These are phyloP conservation scores for Clausena lansium DNA, from an alignment of 345 rosid genomes.

Conservation along the genomic window DNA sequence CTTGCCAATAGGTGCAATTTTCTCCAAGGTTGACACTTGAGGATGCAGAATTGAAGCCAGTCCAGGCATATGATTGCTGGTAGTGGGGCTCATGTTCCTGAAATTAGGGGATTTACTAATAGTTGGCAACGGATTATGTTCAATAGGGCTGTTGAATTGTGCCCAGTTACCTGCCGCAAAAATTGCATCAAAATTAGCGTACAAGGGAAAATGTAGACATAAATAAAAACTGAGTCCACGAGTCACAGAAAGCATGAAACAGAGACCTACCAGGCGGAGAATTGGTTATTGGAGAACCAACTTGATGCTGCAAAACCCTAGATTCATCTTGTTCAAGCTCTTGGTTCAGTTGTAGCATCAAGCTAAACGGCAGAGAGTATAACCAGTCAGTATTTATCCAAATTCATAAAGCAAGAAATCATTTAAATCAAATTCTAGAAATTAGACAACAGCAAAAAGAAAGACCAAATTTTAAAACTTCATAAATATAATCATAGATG, in stretches of 20 bases:
- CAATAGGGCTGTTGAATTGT: conserved; percentile 54
- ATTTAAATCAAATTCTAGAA: not conserved
- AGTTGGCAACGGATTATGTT: conserved; percentile 43
- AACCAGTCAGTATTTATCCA: not conserved
- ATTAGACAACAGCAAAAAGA: not conserved
- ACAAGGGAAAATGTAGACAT: conserved; percentile 5
- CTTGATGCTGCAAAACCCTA: conserved; percentile 41
- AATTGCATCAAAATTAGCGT: conserved; percentile 11
- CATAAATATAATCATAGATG: not conserved
- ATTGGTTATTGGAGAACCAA: conserved; percentile 51
- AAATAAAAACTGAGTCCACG: not conserved
- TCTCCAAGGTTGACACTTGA: conserved; percentile 37
- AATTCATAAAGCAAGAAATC: not conserved
- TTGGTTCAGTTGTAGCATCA: conserved; percentile 59
- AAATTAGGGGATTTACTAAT: conserved; percentile 44
- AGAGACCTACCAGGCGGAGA: conserved; percentile 49
- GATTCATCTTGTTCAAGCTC: conserved; percentile 68
- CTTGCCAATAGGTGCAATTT: conserved; percentile 47
- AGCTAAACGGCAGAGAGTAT: conserved; percentile 28
- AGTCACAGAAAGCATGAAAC: conserved; percentile 19
- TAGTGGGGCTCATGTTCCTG: conserved; percentile 44
- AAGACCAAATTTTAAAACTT: not conserved
- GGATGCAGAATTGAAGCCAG: conserved; percentile 49
- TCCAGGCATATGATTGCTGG: conserved; percentile 52
- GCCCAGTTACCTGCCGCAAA: conserved; percentile 49